A percentile compares a stretch with the other conserved stretches of the same genome.
Evolutionary conservation across 2,329 filamentous ascomycete genomes (phyloP).

Genomic region (Cryphonectria japonica): DNA sequence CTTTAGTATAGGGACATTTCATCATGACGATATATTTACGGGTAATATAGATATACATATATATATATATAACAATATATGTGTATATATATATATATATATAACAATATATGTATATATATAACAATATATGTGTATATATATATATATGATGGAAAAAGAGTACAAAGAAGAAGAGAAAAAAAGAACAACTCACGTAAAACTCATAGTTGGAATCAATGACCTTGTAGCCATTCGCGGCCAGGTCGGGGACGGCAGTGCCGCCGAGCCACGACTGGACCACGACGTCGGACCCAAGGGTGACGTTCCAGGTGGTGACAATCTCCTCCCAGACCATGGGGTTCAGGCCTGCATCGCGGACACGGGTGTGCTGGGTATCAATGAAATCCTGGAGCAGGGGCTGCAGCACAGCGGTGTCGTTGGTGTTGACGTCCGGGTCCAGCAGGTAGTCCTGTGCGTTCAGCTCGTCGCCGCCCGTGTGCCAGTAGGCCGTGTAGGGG

Average conservation of each 20-base stretch:
- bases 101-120: no score
- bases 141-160: not conserved
- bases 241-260: conserved; percentile 62
- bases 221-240: conserved; percentile 68
- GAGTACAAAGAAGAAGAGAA: not conserved
- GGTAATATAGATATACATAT: no score
- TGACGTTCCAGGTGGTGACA: conserved; percentile 76
- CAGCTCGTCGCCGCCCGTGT: conserved; percentile 87
- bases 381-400: conserved; percentile 81
- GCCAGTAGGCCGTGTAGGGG: conserved; percentile 76
- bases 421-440: conserved; percentile 73
- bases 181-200: conserved; percentile 59
- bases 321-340: conserved; percentile 92
- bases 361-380: conserved; percentile 67
- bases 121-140: not conserved
- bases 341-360: conserved; percentile 66
- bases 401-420: conserved; percentile 65
- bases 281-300: conserved; percentile 70
- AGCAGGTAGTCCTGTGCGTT: conserved; percentile 75
- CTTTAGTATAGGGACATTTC: not conserved
- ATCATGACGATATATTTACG: not conserved
- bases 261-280: conserved; percentile 79
- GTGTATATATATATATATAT: not conserved
- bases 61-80: no score
- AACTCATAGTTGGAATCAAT: conserved; percentile 77